A percentile compares a stretch with the other conserved stretches of the same genome.
phyloP scores from a whole-genome alignment of 371 early-diverging fungal genomes.

The Apophysomyces ossiformis region DNA sequence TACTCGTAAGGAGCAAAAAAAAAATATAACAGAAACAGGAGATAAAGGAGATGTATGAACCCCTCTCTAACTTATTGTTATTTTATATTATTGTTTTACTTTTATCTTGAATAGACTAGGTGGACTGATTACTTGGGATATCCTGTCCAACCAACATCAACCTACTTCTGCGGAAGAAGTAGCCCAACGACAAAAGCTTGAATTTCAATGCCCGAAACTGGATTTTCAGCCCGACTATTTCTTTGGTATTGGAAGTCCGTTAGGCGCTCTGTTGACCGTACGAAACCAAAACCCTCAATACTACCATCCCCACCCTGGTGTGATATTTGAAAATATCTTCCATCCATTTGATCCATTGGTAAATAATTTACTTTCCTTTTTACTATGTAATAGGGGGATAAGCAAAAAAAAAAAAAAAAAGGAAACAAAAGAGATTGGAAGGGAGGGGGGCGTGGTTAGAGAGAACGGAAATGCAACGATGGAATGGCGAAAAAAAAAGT shows the following conservation, averaged over 20 bases:
- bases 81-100: no score
- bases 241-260: constrained; percentile 66
- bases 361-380: constrained; percentile 12
- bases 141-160: constrained; percentile 52
- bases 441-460: no score
- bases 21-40: neutral
- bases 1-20: constrained; percentile 48
- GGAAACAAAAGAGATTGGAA: no score
- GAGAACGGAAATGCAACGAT: no score
- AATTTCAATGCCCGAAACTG: constrained; percentile 53
- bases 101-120: constrained; percentile 42
- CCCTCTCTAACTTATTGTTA: no score
- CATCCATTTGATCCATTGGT: constrained; percentile 69
- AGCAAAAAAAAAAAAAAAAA: constrained; percentile 2
- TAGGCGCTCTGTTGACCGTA: constrained; percentile 64
- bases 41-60: constrained; percentile 3
- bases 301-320: constrained; percentile 54
- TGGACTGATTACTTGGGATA: constrained; percentile 69
- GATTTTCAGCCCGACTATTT: constrained; percentile 58
- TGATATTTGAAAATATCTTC: constrained; percentile 67
- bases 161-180: constrained; percentile 21
- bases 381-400: neutral
- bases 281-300: constrained; percentile 56
- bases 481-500: no score
- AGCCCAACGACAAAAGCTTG: constrained; percentile 36